Evolutionary conservation across 306 rosid species (phyloP).

Genomic region (Cucumis melo): DNA sequence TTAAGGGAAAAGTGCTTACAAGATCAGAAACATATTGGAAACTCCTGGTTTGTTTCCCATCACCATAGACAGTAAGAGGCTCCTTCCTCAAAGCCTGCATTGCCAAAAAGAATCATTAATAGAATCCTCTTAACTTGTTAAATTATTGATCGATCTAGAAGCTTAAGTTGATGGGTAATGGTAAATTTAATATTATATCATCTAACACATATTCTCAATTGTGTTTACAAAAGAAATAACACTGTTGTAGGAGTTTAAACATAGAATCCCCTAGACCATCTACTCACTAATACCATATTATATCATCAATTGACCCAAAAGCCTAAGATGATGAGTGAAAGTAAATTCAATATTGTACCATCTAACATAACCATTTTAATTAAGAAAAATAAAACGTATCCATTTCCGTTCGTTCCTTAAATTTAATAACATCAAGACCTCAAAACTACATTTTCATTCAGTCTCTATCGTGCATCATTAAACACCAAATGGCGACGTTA

Average conservation of each 20-base stretch:
- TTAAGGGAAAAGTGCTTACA: constrained; percentile 28
- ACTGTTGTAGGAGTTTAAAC: too few relatives aligned
- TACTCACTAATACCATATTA: too few relatives aligned
- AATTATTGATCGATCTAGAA: too few relatives aligned
- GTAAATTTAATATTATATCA: too few relatives aligned
- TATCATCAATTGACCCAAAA: too few relatives aligned
- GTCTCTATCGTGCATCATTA: background rate
- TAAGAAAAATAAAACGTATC: background rate
- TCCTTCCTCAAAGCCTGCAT: constrained; percentile 94
- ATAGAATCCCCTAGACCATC: too few relatives aligned
- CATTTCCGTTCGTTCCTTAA: background rate
- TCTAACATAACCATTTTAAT: background rate
- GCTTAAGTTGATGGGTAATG: too few relatives aligned
- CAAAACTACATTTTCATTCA: background rate
- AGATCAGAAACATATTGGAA: constrained; percentile 98
- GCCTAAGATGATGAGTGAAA: too few relatives aligned
- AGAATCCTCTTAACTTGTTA: background rate
- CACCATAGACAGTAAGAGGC: constrained; percentile 92
- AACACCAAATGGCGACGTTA: background rate
- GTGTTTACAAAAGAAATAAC: too few relatives aligned
- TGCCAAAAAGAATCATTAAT: background rate
- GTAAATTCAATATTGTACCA: too few relatives aligned
- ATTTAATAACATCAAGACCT: background rate
- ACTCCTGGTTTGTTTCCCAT: constrained; percentile 98
- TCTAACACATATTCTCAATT: too few relatives aligned